phyloP scores from a whole-genome alignment of 2,329 filamentous ascomycete species.

The Nothophoma quercina region DNA sequence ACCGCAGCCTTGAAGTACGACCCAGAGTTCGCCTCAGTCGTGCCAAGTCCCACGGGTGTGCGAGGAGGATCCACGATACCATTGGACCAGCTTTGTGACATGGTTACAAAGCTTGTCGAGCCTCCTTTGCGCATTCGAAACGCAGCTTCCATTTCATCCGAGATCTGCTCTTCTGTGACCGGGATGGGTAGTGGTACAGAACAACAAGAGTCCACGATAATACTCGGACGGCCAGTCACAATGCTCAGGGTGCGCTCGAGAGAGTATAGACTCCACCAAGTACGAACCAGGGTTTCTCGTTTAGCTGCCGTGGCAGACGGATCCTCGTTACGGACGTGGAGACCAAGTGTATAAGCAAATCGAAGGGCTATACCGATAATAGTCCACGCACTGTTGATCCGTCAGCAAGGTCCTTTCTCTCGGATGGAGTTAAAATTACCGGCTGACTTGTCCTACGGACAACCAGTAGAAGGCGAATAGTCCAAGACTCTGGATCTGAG shows the following conservation, averaged over 20 bases:
- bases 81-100: not conserved
- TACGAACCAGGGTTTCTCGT: slow-evolving; percentile 47
- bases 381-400: slow-evolving; percentile 45
- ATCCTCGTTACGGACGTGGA: slow-evolving; percentile 51
- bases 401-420: not conserved
- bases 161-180: slow-evolving; percentile 30
- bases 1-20: slow-evolving; percentile 38
- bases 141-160: slow-evolving; percentile 17
- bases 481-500: slow-evolving; percentile 50
- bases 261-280: slow-evolving; percentile 54
- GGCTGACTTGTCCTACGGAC: slow-evolving; percentile 50
- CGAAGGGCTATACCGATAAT: slow-evolving; percentile 50
- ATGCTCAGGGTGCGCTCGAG: slow-evolving; percentile 50
- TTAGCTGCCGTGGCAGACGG: slow-evolving; percentile 36
- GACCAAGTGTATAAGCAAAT: slow-evolving; percentile 46
- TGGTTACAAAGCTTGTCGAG: slow-evolving; percentile 3
- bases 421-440: slow-evolving; percentile 36
- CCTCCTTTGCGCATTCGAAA: slow-evolving; percentile 16
- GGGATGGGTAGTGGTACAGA: slow-evolving; percentile 46
- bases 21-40: slow-evolving; percentile 25
- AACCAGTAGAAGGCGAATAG: slow-evolving; percentile 53
- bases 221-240: slow-evolving; percentile 52
- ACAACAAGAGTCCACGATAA: slow-evolving; percentile 45
- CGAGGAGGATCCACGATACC: slow-evolving; percentile 6
- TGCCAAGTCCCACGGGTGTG: slow-evolving; percentile 1